Conservation (phyloP, 345 rosid genomes). For the Hypericum perforatum region DNA sequence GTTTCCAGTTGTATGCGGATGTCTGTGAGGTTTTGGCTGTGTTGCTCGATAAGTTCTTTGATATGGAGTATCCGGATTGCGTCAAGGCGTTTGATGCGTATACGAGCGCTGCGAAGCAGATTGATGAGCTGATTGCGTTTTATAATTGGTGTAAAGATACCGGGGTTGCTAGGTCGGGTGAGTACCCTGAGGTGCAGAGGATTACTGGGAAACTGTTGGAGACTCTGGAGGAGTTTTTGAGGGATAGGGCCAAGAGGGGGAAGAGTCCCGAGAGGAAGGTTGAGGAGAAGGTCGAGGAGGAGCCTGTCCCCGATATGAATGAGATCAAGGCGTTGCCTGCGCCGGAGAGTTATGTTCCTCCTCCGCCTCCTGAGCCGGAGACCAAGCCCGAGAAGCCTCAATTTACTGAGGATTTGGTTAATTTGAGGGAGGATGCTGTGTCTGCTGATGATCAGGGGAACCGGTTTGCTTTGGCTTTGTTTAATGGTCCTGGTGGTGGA, state of each 20-base stretch:
- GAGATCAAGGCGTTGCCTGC: conserved; percentile 17
- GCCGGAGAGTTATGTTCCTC: conserved; percentile 9
- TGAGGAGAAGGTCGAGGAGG: conserved; percentile 9
- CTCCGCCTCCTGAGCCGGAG: conserved; percentile 10
- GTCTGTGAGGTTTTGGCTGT: conserved; percentile 14
- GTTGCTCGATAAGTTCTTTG: conserved; percentile 15
- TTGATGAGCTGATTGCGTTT: conserved; percentile 15
- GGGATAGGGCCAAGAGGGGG: conserved; percentile 10
- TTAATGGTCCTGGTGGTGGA: conserved; percentile 3
- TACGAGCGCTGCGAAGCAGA: conserved; percentile 18
- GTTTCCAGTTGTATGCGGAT: conserved; percentile 15
- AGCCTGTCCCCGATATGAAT: conserved; percentile 4
- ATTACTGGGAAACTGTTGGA: conserved; percentile 12
- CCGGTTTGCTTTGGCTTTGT: conserved; percentile 19
- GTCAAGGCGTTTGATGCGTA: conserved; percentile 17
- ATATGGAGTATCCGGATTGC: conserved; percentile 20
- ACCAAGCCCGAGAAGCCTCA: conserved; percentile 8
- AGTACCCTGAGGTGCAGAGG: conserved; percentile 18
- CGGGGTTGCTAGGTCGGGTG: conserved; percentile 20
- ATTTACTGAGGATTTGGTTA: conserved; percentile 17
- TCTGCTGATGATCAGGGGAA: conserved; percentile 16
- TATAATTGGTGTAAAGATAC: conserved; percentile 22
- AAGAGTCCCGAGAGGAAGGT: conserved; percentile 9
- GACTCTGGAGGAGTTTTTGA: conserved; percentile 16
- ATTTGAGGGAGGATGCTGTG: conserved; percentile 17